Evolutionary conservation across 306 rosid genomes (phyloP).

Genomic region (Sechiopsis laciniata): DNA sequence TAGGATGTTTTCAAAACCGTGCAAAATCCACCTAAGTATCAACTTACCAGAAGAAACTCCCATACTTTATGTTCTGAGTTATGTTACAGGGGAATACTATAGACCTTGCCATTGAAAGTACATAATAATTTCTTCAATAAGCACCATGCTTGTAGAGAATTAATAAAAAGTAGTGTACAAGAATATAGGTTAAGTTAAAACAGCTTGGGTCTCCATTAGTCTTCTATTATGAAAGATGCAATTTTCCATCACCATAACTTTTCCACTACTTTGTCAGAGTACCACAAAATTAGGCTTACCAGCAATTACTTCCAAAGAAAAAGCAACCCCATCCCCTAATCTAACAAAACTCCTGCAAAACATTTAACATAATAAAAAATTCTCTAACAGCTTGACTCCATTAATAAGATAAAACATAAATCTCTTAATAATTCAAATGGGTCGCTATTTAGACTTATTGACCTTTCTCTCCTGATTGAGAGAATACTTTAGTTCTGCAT

Average conservation of each 20-base stretch:
- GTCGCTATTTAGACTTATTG: not conserved
- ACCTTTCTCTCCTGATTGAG: not conserved
- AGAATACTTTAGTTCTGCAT: not conserved
- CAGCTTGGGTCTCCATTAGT: not conserved
- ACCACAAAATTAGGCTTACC: not conserved
- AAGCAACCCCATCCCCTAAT: not conserved
- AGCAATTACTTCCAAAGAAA: not conserved
- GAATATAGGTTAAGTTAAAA: slow-evolving; percentile 5
- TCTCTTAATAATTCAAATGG: not conserved
- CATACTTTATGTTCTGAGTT: not conserved
- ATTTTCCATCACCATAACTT: not conserved
- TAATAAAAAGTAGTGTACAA: not conserved
- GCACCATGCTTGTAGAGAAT: not conserved
- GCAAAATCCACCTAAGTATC: not conserved
- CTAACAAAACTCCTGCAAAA: not conserved
- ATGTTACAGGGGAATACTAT: not conserved
- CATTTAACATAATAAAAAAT: not conserved
- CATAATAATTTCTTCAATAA: not conserved
- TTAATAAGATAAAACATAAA: not conserved
- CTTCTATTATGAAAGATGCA: not conserved
- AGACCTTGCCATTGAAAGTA: not conserved
- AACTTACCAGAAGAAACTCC: not conserved
- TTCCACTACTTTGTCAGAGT: not conserved
- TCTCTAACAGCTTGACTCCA: not conserved
- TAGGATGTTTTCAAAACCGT: not conserved